Base-by-base conservation (phyloP, 345 rosid genomes). In the Salix arbutifolia region DNA sequence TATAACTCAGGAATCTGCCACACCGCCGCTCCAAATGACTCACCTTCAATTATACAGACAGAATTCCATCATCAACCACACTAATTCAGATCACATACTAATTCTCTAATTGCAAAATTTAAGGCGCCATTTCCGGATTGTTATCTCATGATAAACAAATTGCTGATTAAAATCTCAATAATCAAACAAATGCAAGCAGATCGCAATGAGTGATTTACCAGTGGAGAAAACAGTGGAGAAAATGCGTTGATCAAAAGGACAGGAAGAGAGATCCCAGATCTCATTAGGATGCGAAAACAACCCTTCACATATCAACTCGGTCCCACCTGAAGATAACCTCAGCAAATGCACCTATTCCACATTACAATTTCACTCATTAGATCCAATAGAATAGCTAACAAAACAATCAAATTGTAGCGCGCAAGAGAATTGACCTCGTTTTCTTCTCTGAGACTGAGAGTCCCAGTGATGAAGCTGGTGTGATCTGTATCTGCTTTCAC, bases 1-100 rank as follows among this genome's bases (percentile, higher is more conserved):
- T 93, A 91, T 64, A 96, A 76, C 91, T 96, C 99, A n/a, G 96
- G 99, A 62, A 96, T 93, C 85, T 86, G 96, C 98, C 98, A 96
- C 64, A 92, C 86, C 14, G 97, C 97, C 16, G 99, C 98, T 80
- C 96, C 98, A 65, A 80, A 90, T 19, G 96, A 85, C 67, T 93
- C 98, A 40, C 93, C 96, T 91, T 81, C 77, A 80, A 75, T 42
- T 28, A 71, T 71, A 77, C 21, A 68, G 72, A 79, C 23, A 68
- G 72, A 79, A 72, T 38, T 14, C 28, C 38, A 31, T 30, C 67
- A 65, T 31, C 40, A 30, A 8, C 25, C 58, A 52, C 7, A 6
- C 18, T 46, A 46, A 13, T 13, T 13, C 50, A 40, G 44, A 16
- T 12, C 58, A 19, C 58, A 52, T 19, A 19, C 8, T 52, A 52